Evolutionary conservation across 2,329 filamentous ascomycete species (phyloP), one percentile per base, ranked within the genome.

Genomic region (Hirsutella thompsonii): DNA sequence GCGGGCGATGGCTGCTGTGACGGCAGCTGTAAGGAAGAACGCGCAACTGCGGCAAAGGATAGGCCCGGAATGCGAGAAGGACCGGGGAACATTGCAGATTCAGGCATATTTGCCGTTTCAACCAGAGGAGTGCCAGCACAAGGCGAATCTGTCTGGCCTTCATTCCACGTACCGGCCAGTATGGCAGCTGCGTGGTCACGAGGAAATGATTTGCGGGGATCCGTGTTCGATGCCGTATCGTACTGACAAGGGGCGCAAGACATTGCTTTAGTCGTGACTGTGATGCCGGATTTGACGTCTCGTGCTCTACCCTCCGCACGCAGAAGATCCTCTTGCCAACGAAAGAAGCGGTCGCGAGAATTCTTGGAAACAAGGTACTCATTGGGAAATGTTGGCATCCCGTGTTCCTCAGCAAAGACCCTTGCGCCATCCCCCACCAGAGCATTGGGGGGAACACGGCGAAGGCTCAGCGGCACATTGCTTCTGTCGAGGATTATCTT

Each of bases 371-470:
- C 71, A 16, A 98, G 68, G 35, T 70, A 71, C 35, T 92, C 83
- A 51, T 87, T 79, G 5, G 79, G 72, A n/a, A 88, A 69, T 10
- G 86, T 68, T 0, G 74, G 65, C 56, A 96, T 76, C 8, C 84
- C 81, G 49, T 88, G 75, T 44, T 90, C 79, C 45, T 76, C 75
- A 1, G 90, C 92, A 60, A 93, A 98, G n/a, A 82, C 75, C 35
- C 76, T 81, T 14, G 92, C 92, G 10, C 92, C 92, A 49, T 84
- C 71, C 28, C 87, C 86, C 10, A 94, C 84, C 2, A 98, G 73
- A 20, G 95, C 76, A 52, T 95, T 96, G 9, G 92, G 92, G 8
- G 93, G 89, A 4, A 98, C 88, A 42, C 92, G 80, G 41, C 84
- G 79, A 39, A 96, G 73, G 8, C 86, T 85, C n/a, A 96, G 64